phyloP scores from a whole-genome alignment of 148 eudicot genomes.

The Silene uniflora region DNA sequence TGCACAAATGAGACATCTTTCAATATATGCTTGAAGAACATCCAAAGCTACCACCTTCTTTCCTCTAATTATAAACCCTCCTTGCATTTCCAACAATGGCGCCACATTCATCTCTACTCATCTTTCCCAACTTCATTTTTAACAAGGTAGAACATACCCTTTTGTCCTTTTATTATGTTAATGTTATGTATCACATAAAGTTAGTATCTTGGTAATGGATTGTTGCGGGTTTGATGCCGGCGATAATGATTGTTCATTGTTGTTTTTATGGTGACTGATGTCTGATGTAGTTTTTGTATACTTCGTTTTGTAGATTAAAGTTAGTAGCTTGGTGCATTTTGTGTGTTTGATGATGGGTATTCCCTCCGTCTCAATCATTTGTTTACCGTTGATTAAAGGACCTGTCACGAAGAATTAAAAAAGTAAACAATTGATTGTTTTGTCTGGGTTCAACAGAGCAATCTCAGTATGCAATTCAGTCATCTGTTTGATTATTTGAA shows the following conservation, averaged over 20 bases:
- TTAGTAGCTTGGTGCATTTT: background rate
- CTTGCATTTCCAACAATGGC: background rate
- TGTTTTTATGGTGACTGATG: too few relatives aligned
- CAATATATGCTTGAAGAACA: background rate
- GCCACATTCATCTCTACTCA: background rate
- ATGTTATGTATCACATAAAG: background rate
- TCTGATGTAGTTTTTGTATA: too few relatives aligned
- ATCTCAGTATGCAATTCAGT: background rate
- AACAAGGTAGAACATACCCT: background rate
- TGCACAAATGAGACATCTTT: background rate
- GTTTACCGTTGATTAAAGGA: too few relatives aligned
- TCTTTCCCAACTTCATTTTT: slow-evolving; percentile 8
- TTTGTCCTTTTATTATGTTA: background rate
- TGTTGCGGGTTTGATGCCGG: background rate
- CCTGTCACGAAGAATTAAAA: background rate
- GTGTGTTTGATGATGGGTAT: too few relatives aligned
- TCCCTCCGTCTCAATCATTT: too few relatives aligned
- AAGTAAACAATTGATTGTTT: too few relatives aligned
- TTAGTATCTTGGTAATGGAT: background rate
- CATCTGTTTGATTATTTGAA: too few relatives aligned
- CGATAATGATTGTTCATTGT: too few relatives aligned
- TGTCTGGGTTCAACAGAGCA: background rate
- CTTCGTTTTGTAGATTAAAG: too few relatives aligned
- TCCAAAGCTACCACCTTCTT: slow-evolving; percentile 18
- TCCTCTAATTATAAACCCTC: slow-evolving; percentile 13